These are phyloP conservation scores for Coemansia sp. DNA, from an alignment of 192 early-diverging fungal genomes.

Conservation along the genomic window DNA sequence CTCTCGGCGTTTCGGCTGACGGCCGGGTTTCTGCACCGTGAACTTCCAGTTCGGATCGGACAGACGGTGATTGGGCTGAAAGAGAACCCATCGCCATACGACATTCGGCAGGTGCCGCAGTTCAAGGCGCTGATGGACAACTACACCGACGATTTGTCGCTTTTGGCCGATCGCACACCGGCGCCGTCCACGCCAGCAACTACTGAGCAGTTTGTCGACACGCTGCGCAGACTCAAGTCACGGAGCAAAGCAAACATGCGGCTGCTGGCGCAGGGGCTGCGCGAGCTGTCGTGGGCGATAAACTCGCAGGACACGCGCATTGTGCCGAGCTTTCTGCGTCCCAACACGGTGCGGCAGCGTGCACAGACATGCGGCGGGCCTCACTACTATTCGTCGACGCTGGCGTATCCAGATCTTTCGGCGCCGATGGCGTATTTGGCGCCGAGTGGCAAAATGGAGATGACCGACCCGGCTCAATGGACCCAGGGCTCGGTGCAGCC, in stretches of 20 bases:
- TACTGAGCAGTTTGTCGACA: slow-evolving; percentile 43
- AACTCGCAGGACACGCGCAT: slow-evolving; percentile 36
- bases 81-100: slow-evolving; percentile 47
- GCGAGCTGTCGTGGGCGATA: slow-evolving; percentile 50
- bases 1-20: slow-evolving; percentile 49
- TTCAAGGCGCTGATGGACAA: slow-evolving; percentile 54
- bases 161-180: slow-evolving; percentile 33
- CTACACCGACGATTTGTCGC: slow-evolving; percentile 56
- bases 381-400: slow-evolving; percentile 40
- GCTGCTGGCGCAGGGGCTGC: slow-evolving; percentile 38
- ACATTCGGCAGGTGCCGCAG: slow-evolving; percentile 44
- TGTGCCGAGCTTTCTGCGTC: slow-evolving; percentile 28
- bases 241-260: slow-evolving; percentile 41
- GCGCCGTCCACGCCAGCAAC: slow-evolving; percentile 32
- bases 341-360: not conserved
- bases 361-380: not conserved
- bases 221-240: slow-evolving; percentile 37
- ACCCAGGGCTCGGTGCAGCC: slow-evolving; percentile 4
- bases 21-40: slow-evolving; percentile 58
- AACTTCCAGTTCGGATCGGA: slow-evolving; percentile 60
- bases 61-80: slow-evolving; percentile 56
- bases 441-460: slow-evolving; percentile 52
- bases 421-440: slow-evolving; percentile 51
- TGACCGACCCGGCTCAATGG: slow-evolving; percentile 44
- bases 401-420: slow-evolving; percentile 41